Evolutionary conservation across 768 basidiomycete species (phyloP).

Genomic region (Boletus tomentosulus): DNA sequence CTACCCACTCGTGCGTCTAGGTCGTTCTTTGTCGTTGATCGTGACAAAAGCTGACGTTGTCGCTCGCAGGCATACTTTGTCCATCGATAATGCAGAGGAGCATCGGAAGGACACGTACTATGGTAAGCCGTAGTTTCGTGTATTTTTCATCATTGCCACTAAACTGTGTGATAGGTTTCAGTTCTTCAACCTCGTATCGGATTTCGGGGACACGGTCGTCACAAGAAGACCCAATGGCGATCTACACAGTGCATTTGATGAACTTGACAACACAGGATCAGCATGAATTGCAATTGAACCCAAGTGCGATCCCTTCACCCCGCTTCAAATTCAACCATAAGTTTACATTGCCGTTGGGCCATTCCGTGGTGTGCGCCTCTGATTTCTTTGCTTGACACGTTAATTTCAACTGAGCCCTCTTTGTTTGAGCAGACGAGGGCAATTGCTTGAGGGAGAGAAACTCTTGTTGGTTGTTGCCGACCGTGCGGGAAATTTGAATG

Average conservation of each 20-base stretch:
- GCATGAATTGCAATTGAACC: conserved; percentile 25
- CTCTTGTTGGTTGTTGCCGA: conserved; percentile 42
- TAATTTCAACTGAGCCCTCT: not conserved
- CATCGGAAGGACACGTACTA: not conserved
- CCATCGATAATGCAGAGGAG: conserved; percentile 1
- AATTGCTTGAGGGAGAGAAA: conserved; percentile 39
- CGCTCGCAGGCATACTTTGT: conserved; percentile 11
- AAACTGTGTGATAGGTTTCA: not conserved
- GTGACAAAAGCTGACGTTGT: not conserved
- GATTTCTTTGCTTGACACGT: not conserved
- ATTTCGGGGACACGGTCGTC: conserved; percentile 6
- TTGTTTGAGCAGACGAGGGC: conserved; percentile 29
- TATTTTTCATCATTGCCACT: too few species aligned
- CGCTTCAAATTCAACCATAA: conserved; percentile 11
- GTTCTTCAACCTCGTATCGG: not conserved
- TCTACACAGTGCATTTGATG: conserved; percentile 25
- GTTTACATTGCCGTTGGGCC: conserved; percentile 18
- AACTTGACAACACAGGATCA: conserved; percentile 26
- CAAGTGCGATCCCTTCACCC: conserved; percentile 20
- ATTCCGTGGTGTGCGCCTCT: conserved; percentile 17
- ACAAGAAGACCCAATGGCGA: conserved; percentile 12
- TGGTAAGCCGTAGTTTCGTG: not conserved
- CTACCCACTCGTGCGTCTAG: conserved; percentile 6
- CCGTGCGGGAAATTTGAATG: conserved; percentile 27
- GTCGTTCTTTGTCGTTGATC: not conserved